These are phyloP conservation scores for Cryptococcus sp. DNA, from an alignment of 1,284 basidiomycete species.

Conservation along the genomic window DNA sequence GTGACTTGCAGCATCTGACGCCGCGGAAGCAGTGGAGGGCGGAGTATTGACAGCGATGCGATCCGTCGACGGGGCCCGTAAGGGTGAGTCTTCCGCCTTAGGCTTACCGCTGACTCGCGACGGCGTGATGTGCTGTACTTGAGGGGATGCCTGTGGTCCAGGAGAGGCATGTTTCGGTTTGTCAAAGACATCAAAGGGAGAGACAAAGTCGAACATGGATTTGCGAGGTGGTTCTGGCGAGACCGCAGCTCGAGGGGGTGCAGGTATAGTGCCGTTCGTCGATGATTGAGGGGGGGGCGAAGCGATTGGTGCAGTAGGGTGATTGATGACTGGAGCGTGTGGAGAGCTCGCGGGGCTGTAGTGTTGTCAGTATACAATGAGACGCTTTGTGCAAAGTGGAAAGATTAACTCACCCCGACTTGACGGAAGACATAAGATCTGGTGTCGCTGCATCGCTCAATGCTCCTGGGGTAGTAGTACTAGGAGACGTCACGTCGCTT, in stretches of 20 bases:
- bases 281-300: slow-evolving; percentile 2
- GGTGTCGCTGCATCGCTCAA: background rate
- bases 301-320: slow-evolving; percentile 6
- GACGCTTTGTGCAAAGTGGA: no score
- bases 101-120: background rate
- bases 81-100: background rate
- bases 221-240: slow-evolving; percentile 15
- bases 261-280: slow-evolving; percentile 5
- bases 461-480: background rate
- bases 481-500: slow-evolving; percentile 4
- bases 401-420: no score
- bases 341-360: background rate
- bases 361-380: background rate
- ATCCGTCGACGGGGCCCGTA: no score
- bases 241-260: background rate
- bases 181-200: slow-evolving; percentile 47
- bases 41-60: no score
- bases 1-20: background rate
- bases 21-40: no score
- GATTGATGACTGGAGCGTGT: slow-evolving; percentile 9
- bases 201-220: slow-evolving; percentile 48
- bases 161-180: slow-evolving; percentile 16
- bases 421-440: no score
- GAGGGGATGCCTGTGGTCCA: background rate
- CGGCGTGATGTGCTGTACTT: background rate